Base-by-base conservation (phyloP, 768 basidiomycete genomes). In the Tephrocybe sp. region DNA sequence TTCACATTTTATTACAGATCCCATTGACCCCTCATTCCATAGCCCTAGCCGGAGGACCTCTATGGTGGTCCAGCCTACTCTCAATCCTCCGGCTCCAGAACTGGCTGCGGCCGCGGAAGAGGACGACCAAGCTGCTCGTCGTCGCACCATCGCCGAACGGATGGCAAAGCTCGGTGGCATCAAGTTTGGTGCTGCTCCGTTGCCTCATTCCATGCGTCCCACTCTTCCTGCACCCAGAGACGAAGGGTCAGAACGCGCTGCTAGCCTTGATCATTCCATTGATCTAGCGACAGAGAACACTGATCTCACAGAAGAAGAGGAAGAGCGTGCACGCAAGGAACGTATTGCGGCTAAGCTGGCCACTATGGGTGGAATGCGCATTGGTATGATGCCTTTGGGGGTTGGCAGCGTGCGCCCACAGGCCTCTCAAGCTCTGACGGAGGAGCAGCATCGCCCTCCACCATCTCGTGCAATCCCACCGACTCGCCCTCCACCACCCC, bases 111-210 rank as follows among this genome's bases (percentile, higher is more conserved):
- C 53, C 30, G 39, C 62, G 9, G 64, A 63, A 25, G 74, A 74
- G 51, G 76, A 79, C 45, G 72, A 72, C 1, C 80, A 80, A 50
- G 77, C 81, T 20, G 68, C 67, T 2, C 76, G 85, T 42, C 79
- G 85, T 20, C 77, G 76, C 25, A 88, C 88, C 1, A 90, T 97
- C 32, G 92, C 93, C 1, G 93, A 96, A 51, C 80, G 94, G n/a
- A 95, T 97, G 93, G 93, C 93, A 1, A 91, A 85, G 61, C 74
- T 97, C 0, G 92, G 94, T 14, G 91, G 90, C 3, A 85, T 96
- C 63, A 82, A 80, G 55, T 88, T 94, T 57, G 91, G 91, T 1
- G 83, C 78, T 38, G 86, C 86, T 14, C 81, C 84, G n/a, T 39
- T 65, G 39, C 68, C 70, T 37, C 48, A 58, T 9, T 73, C 76